phyloP scores from a whole-genome alignment of 371 early-diverging fungal genomes.

The Paraphysoderma sedebokerense region DNA sequence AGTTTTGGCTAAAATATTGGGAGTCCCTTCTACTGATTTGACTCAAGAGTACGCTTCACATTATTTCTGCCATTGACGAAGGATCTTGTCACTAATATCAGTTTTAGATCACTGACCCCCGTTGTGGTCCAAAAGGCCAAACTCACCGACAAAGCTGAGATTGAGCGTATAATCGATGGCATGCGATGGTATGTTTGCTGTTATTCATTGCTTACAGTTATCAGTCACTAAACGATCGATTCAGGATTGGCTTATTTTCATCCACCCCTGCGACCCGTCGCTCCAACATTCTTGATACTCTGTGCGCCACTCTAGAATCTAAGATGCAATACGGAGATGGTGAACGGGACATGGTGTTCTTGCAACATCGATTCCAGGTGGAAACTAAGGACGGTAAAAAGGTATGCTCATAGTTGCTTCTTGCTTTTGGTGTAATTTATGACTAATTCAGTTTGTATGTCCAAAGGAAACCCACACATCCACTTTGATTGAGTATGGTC shows the following conservation, averaged over 20 bases:
- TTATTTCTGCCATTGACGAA: slow-evolving; percentile 12
- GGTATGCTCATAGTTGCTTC: slow-evolving; percentile 4
- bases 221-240: too few relatives aligned
- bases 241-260: slow-evolving; percentile 10
- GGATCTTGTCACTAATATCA: neutral
- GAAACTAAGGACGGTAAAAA: slow-evolving; percentile 57
- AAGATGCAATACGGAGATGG: slow-evolving; percentile 78
- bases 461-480: slow-evolving; percentile 65
- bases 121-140: slow-evolving; percentile 25
- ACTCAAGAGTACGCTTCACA: neutral
- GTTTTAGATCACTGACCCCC: slow-evolving; percentile 9
- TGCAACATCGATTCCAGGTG: slow-evolving; percentile 92
- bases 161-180: neutral
- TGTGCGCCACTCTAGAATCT: slow-evolving; percentile 87
- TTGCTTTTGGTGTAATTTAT: too few relatives aligned
- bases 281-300: slow-evolving; percentile 50
- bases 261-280: slow-evolving; percentile 18
- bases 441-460: neutral
- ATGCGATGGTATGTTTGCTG: too few relatives aligned
- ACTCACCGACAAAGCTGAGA: slow-evolving; percentile 5
- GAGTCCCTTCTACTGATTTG: neutral
- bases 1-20: slow-evolving; percentile 4
- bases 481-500: slow-evolving; percentile 82
- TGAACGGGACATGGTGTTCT: slow-evolving; percentile 91
- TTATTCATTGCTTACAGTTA: too few relatives aligned